phyloP scores from a whole-genome alignment of 371 early-diverging fungal genomes.

The Apophysomyces elegans region DNA sequence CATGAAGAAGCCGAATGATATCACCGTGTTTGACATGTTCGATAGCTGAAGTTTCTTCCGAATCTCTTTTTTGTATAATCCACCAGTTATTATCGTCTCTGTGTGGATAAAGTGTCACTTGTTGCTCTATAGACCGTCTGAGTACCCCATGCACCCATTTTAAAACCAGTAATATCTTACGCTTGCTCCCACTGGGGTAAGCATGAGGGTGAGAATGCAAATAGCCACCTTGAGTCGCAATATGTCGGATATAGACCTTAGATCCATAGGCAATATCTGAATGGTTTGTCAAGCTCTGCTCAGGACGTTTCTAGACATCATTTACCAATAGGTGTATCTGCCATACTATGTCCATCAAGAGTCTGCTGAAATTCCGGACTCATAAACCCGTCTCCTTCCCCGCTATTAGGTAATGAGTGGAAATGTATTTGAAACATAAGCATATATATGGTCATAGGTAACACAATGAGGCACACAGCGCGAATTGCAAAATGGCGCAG shows the following conservation, averaged over 20 bases:
- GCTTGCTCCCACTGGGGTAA: slow-evolving; percentile 87
- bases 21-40: slow-evolving; percentile 61
- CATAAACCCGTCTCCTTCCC: slow-evolving; percentile 97
- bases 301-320: background rate
- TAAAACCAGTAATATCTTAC: slow-evolving; percentile 35
- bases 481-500: slow-evolving; percentile 77
- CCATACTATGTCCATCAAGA: slow-evolving; percentile 76
- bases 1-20: slow-evolving; percentile 62
- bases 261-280: slow-evolving; percentile 85
- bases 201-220: slow-evolving; percentile 90
- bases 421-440: slow-evolving; percentile 93
- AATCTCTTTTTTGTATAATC: slow-evolving; percentile 62
- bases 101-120: slow-evolving; percentile 92
- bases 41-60: slow-evolving; percentile 35
- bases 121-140: slow-evolving; percentile 72
- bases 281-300: background rate
- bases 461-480: slow-evolving; percentile 77
- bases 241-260: slow-evolving; percentile 78
- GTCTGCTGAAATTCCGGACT: slow-evolving; percentile 92
- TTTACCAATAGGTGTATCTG: slow-evolving; percentile 54
- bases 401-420: slow-evolving; percentile 73
- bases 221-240: slow-evolving; percentile 77
- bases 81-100: slow-evolving; percentile 89
- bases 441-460: slow-evolving; percentile 88
- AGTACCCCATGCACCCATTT: background rate